These are phyloP conservation scores for Elsinoe necatrix DNA, from an alignment of 2,329 filamentous ascomycete species.

Conservation along the genomic window DNA sequence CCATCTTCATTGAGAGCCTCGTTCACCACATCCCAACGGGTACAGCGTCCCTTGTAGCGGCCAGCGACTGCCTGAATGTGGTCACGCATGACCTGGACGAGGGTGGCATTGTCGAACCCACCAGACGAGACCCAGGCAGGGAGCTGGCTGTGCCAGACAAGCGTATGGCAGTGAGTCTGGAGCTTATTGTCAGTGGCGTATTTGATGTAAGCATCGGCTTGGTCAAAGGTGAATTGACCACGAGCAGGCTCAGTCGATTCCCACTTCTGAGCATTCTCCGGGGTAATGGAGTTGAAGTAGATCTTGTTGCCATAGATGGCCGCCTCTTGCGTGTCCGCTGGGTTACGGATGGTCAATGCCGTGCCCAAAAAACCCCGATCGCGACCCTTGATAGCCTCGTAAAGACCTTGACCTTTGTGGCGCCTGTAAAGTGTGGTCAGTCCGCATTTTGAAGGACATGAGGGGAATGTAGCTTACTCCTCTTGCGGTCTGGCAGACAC, in stretches of 20 bases:
- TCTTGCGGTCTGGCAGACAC: background rate
- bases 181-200: conserved; percentile 32
- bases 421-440: background rate
- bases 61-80: conserved; percentile 34
- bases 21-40: conserved; percentile 35
- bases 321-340: conserved; percentile 16
- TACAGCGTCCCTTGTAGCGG: conserved; percentile 34
- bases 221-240: conserved; percentile 29
- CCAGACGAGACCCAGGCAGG: conserved; percentile 33
- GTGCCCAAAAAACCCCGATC: conserved; percentile 32
- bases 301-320: conserved; percentile 22
- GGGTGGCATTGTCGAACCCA: conserved; percentile 31
- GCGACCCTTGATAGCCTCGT: conserved; percentile 6
- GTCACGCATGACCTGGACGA: conserved; percentile 35
- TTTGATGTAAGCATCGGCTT: conserved; percentile 30
- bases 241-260: conserved; percentile 32
- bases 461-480: background rate
- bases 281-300: conserved; percentile 31
- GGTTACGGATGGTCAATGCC: conserved; percentile 21
- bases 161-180: conserved; percentile 33
- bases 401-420: background rate
- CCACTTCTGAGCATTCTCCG: conserved; percentile 35
- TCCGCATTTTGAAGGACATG: background rate
- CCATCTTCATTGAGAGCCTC: conserved; percentile 26
- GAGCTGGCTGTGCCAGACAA: conserved; percentile 37